Percentiles rank a stretch among this genome's conserved stretches.
Evolutionary conservation across 371 early-diverging fungal species (phyloP).

Genomic region (Mortierella sp.): DNA sequence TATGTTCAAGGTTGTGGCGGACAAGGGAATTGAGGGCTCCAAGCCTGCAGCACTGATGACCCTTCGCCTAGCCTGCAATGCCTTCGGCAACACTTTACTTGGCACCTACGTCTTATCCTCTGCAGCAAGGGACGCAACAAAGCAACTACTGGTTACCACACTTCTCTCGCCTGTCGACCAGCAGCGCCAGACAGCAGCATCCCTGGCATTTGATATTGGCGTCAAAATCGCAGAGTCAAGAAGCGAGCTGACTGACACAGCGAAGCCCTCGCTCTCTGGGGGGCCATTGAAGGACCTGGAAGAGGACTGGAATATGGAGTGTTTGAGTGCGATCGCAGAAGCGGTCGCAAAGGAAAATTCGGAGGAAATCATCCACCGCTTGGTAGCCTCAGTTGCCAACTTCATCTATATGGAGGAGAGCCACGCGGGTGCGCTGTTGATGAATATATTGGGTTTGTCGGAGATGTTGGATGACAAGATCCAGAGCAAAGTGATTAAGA

Average conservation of each 20-base stretch:
- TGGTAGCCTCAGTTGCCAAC: constrained; percentile 42
- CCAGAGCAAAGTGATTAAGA: constrained; percentile 22
- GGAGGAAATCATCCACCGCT: constrained; percentile 56
- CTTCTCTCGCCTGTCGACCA: constrained; percentile 65
- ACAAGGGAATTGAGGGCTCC: constrained; percentile 37
- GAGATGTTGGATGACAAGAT: constrained; percentile 28
- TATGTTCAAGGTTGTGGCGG: constrained; percentile 46
- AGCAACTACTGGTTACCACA: constrained; percentile 69
- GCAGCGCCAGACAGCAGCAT: constrained; percentile 74
- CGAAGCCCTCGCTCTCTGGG: constrained; percentile 47
- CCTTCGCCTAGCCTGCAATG: constrained; percentile 73
- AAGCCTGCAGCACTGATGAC: constrained; percentile 62
- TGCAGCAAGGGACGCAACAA: constrained; percentile 63
- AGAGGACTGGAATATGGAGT: constrained; percentile 78
- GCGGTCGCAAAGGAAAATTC: constrained; percentile 69
- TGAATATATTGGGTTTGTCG: constrained; percentile 34
- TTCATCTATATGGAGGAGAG: constrained; percentile 42
- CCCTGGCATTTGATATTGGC: constrained; percentile 75
- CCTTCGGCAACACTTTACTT: constrained; percentile 60
- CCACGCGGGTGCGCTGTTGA: constrained; percentile 28
- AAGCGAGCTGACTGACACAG: constrained; percentile 44
- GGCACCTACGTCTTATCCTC: constrained; percentile 66
- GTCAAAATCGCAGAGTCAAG: constrained; percentile 57
- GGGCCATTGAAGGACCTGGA: constrained; percentile 57
- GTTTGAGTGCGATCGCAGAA: constrained; percentile 71